These are phyloP conservation scores for Trichoderma atrobrunneum DNA, from an alignment of 2,329 filamentous ascomycete species.

Conservation along the genomic window DNA sequence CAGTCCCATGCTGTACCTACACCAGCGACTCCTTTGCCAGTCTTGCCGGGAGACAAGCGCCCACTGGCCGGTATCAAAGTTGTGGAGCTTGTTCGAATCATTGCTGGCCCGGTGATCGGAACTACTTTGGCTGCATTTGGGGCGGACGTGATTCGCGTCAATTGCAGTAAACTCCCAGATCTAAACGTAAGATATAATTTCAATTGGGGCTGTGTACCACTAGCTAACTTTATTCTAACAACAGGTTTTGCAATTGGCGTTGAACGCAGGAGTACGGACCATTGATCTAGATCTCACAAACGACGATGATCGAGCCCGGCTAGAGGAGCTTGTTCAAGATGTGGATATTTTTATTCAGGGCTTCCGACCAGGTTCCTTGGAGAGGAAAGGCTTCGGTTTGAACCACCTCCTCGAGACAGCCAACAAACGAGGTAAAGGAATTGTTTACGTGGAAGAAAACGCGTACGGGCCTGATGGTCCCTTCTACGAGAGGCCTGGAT, in stretches of 20 bases:
- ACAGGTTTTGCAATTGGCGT: neutral
- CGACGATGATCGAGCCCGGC: constrained; percentile 36
- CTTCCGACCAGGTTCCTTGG: constrained; percentile 40
- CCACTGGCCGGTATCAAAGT: constrained; percentile 39
- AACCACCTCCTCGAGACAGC: constrained; percentile 45
- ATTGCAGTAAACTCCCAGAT: neutral
- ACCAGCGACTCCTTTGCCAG: neutral
- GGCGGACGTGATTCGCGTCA: constrained; percentile 25
- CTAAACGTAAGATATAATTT: neutral
- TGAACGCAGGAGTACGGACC: constrained; percentile 33
- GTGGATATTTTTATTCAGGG: constrained; percentile 37
- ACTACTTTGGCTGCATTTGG: neutral
- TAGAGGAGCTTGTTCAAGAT: constrained; percentile 42
- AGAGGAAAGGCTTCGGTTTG: constrained; percentile 40
- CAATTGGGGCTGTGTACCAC: neutral
- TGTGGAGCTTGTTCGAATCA: constrained; percentile 28
- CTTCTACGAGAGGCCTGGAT: constrained; percentile 60
- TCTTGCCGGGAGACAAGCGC: constrained; percentile 23
- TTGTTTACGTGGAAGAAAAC: constrained; percentile 64
- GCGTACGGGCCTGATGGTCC: constrained; percentile 59
- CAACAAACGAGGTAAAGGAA: constrained; percentile 52
- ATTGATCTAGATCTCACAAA: constrained; percentile 49
- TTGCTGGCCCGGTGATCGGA: neutral
- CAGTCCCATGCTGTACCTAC: constrained; percentile 14
- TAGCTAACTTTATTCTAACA: neutral